A percentile compares a stretch with the other conserved stretches of the same genome.
Conservation (phyloP, 2,329 filamentous ascomycete genomes). For the Exophiala sp. region DNA sequence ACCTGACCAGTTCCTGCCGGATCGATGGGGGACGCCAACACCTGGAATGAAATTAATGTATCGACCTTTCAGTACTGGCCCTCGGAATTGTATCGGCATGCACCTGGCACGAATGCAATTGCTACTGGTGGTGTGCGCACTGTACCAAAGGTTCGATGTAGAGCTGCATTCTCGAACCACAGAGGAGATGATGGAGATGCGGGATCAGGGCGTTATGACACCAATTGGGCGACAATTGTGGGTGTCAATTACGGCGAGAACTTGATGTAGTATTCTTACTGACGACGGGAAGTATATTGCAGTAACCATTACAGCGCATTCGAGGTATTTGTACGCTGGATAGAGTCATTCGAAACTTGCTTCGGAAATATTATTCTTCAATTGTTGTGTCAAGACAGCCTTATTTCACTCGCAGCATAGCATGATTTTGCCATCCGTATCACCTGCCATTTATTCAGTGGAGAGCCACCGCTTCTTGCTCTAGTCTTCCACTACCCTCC, state of each 20-base stretch:
- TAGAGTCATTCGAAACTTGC: too few species aligned
- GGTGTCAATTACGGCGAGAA: background rate
- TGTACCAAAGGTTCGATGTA: conserved; percentile 4
- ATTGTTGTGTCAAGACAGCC: too few species aligned
- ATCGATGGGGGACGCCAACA: conserved; percentile 36
- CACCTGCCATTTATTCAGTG: too few species aligned
- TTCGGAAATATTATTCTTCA: too few species aligned
- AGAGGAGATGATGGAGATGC: background rate
- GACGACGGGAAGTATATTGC: too few species aligned
- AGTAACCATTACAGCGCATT: too few species aligned
- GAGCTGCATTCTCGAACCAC: background rate
- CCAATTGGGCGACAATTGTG: background rate
- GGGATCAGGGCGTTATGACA: background rate
- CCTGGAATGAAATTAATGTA: conserved; percentile 3
- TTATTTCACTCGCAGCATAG: too few species aligned
- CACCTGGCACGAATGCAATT: conserved; percentile 2
- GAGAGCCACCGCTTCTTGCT: too few species aligned
- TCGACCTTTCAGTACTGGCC: conserved; percentile 12
- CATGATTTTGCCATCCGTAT: too few species aligned
- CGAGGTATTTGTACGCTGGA: too few species aligned
- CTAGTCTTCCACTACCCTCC: too few species aligned
- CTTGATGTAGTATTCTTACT: too few species aligned
- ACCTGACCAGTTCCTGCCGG: conserved; percentile 31
- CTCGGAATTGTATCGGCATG: conserved; percentile 5
- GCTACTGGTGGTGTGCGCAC: background rate